phyloP scores from a whole-genome alignment of 148 eudicot genomes.

The Nepenthes gracilis region DNA sequence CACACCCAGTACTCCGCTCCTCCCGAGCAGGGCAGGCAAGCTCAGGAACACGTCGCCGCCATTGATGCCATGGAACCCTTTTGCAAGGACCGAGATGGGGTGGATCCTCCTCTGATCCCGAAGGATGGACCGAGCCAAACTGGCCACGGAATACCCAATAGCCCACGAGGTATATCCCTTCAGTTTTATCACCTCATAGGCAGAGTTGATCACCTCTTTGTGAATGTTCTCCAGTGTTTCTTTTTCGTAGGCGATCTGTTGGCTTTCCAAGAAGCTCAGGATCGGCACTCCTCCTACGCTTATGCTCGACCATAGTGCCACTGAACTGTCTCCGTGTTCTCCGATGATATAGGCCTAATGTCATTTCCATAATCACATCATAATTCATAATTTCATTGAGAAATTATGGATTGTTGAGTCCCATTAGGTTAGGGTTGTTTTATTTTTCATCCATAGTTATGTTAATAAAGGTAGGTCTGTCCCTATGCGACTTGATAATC shows the following conservation, averaged over 20 bases:
- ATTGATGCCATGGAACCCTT: slow-evolving; percentile 65
- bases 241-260: slow-evolving; percentile 57
- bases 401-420: no score
- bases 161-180: slow-evolving; percentile 99
- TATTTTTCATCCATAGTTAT: no score
- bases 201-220: slow-evolving; percentile 67
- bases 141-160: slow-evolving; percentile 84
- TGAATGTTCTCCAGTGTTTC: slow-evolving; percentile 60
- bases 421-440: no score
- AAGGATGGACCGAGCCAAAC: slow-evolving; percentile 53
- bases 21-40: slow-evolving; percentile 84
- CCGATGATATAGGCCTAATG: slow-evolving; percentile 80
- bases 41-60: slow-evolving; percentile 71
- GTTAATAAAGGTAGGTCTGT: no score
- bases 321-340: slow-evolving; percentile 96
- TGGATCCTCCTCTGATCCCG: slow-evolving; percentile 79
- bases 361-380: neutral
- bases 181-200: slow-evolving; percentile 86
- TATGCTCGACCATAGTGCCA: slow-evolving; percentile 96
- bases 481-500: no score
- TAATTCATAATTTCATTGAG: no score
- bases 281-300: slow-evolving; percentile 89
- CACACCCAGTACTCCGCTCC: slow-evolving; percentile 69
- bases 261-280: slow-evolving; percentile 61
- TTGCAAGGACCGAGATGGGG: slow-evolving; percentile 74